These are phyloP conservation scores for Orbilia ellipsospora DNA, from an alignment of 2,329 filamentous ascomycete genomes.

Conservation along the genomic window DNA sequence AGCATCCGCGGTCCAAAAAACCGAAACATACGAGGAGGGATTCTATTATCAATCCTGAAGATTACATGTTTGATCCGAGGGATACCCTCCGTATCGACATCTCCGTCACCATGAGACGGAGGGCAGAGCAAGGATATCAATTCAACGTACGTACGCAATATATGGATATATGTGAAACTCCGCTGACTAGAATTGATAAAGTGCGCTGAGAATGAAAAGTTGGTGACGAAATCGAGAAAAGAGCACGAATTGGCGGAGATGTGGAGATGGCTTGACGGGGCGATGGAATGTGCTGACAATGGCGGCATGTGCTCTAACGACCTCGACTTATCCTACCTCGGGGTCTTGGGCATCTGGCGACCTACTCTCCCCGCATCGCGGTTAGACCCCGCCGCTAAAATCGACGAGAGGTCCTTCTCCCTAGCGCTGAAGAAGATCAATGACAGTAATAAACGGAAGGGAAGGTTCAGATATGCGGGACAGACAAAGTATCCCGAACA, in stretches of 20 bases:
- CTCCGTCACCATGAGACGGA: constrained; percentile 58
- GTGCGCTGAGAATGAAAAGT: constrained; percentile 49
- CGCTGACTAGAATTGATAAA: constrained; percentile 10
- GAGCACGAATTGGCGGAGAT: constrained; percentile 74
- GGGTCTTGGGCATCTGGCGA: constrained; percentile 77
- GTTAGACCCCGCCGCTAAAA: constrained; percentile 56
- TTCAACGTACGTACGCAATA: constrained; percentile 56
- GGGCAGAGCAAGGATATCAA: constrained; percentile 58
- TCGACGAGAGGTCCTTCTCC: constrained; percentile 56
- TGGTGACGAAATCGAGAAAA: constrained; percentile 53
- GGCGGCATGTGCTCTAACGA: constrained; percentile 76
- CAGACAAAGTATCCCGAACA: constrained; percentile 75
- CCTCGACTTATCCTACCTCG: constrained; percentile 80
- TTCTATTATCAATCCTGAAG: constrained; percentile 53
- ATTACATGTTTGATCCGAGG: constrained; percentile 58
- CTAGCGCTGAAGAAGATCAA: constrained; percentile 66
- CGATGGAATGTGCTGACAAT: constrained; percentile 72
- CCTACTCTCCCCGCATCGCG: constrained; percentile 46
- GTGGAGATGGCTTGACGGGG: constrained; percentile 76
- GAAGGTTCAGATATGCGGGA: constrained; percentile 73
- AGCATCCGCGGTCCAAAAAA: constrained; percentile 13
- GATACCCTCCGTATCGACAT: constrained; percentile 59
- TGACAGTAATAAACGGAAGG: constrained; percentile 72
- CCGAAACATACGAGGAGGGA: constrained; percentile 20
- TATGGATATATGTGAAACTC: not conserved